These are phyloP conservation scores for Musa itinerans DNA, from an alignment of 176 grass and related monocot species.

Conservation along the genomic window DNA sequence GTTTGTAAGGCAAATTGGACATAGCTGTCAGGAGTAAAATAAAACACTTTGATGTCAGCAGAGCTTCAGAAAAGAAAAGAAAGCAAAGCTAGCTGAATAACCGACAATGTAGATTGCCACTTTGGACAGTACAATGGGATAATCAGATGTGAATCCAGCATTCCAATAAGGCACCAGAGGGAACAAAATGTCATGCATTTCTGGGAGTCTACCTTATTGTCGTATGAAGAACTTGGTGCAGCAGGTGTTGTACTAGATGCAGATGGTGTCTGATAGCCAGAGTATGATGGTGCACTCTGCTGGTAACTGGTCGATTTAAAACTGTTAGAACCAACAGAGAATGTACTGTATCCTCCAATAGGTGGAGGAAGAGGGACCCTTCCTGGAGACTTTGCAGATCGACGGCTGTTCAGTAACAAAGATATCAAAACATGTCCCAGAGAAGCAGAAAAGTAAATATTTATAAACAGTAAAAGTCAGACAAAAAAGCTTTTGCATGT, in stretches of 20 bases:
- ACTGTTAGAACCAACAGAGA: slow-evolving; percentile 24
- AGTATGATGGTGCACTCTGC: slow-evolving; percentile 26
- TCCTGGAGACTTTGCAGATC: slow-evolving; percentile 35
- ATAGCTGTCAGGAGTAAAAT: not conserved
- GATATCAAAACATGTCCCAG: not conserved
- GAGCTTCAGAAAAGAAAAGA: not conserved
- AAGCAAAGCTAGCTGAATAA: not conserved
- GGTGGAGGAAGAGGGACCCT: slow-evolving; percentile 74
- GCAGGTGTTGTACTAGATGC: slow-evolving; percentile 27
- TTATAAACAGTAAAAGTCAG: not conserved
- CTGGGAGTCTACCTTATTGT: slow-evolving; percentile 31
- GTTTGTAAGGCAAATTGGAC: slow-evolving; percentile 14
- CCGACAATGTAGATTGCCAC: no score
- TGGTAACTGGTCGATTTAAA: slow-evolving; percentile 28
- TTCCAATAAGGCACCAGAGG: not conserved
- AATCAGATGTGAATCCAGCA: not conserved
- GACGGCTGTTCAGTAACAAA: slow-evolving; percentile 35
- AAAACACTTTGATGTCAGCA: not conserved
- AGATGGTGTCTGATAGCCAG: slow-evolving; percentile 24
- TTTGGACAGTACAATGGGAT: no score
- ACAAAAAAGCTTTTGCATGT: not conserved
- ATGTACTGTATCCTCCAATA: slow-evolving; percentile 32
- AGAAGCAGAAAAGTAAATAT: not conserved
- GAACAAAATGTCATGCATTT: not conserved
- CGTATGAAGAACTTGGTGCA: slow-evolving; percentile 24